These are phyloP conservation scores for Omphalea diandra DNA, from an alignment of 441 rosid species.

Conservation along the genomic window DNA sequence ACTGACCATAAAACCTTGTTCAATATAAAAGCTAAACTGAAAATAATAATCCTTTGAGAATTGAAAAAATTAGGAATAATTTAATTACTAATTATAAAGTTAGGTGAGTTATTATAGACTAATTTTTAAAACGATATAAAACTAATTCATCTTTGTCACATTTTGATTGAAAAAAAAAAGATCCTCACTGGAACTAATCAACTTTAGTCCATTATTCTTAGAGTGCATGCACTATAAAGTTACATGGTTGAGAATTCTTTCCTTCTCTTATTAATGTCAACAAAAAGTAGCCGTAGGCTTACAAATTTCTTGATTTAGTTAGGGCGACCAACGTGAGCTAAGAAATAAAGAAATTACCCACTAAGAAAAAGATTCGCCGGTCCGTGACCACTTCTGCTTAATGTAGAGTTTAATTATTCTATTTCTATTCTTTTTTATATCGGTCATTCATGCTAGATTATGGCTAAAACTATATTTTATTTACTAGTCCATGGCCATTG, in stretches of 20 bases:
- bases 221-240: too few relatives aligned
- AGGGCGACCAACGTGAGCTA: conserved; percentile 25
- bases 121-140: too few relatives aligned
- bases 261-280: neutral
- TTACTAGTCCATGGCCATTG: neutral
- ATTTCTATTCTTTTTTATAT: neutral
- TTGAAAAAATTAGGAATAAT: too few relatives aligned
- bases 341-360: neutral
- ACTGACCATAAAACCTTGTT: too few relatives aligned
- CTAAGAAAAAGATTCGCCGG: conserved; percentile 29
- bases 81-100: too few relatives aligned
- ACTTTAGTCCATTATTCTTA: too few relatives aligned
- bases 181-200: too few relatives aligned
- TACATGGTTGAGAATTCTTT: neutral
- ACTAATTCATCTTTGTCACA: too few relatives aligned
- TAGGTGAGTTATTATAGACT: too few relatives aligned
- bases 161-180: too few relatives aligned
- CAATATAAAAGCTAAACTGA: too few relatives aligned
- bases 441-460: conserved; percentile 15
- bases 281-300: neutral
- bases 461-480: conserved; percentile 20
- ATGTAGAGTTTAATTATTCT: neutral
- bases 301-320: conserved; percentile 7
- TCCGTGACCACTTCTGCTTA: conserved; percentile 32
- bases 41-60: too few relatives aligned